These are phyloP conservation scores for Pilobolus umbonatus DNA, from an alignment of 192 early-diverging fungal genomes.

Conservation along the genomic window DNA sequence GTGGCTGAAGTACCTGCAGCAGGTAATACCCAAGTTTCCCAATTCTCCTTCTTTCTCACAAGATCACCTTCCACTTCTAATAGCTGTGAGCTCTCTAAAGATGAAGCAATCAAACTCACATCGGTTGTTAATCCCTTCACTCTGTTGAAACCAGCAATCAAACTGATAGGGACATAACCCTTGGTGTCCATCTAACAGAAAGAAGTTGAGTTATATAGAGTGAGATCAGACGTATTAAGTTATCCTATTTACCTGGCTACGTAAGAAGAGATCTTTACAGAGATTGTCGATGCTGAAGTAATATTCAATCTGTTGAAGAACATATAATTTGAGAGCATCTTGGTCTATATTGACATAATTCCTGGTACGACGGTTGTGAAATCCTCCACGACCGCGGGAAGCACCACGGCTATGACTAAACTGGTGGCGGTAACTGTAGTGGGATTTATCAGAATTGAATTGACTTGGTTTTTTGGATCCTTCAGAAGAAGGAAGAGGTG, in stretches of 20 bases:
- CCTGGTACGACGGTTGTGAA: background rate
- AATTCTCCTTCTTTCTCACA: conserved; percentile 69
- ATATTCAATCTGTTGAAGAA: conserved; percentile 77
- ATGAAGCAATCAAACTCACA: conserved; percentile 54
- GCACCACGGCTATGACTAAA: conserved; percentile 9
- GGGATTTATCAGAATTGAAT: background rate
- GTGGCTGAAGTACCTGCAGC: conserved; percentile 4
- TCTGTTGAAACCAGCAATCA: conserved; percentile 88
- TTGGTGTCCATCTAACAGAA: conserved; percentile 84
- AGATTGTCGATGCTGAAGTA: conserved; percentile 98
- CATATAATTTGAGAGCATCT: conserved; percentile 48
- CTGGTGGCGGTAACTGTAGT: background rate
- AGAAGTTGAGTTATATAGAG: too few species aligned
- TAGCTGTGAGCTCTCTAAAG: conserved; percentile 42
- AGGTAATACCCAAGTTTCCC: conserved; percentile 78
- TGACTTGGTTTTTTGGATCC: background rate
- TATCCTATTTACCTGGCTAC: too few species aligned
- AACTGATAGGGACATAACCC: conserved; percentile 74
- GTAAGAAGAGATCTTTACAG: conserved; percentile 93
- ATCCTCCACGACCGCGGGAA: conserved; percentile 24
- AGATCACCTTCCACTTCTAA: conserved; percentile 32
- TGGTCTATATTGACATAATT: conserved; percentile 30
- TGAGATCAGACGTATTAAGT: too few species aligned
- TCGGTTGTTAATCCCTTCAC: conserved; percentile 71
- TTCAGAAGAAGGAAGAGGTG: background rate